Percentiles rank a stretch among this genome's conserved stretches.
Evolutionary conservation across 768 basidiomycete genomes (phyloP).

Genomic region (Tulasnella sp.): DNA sequence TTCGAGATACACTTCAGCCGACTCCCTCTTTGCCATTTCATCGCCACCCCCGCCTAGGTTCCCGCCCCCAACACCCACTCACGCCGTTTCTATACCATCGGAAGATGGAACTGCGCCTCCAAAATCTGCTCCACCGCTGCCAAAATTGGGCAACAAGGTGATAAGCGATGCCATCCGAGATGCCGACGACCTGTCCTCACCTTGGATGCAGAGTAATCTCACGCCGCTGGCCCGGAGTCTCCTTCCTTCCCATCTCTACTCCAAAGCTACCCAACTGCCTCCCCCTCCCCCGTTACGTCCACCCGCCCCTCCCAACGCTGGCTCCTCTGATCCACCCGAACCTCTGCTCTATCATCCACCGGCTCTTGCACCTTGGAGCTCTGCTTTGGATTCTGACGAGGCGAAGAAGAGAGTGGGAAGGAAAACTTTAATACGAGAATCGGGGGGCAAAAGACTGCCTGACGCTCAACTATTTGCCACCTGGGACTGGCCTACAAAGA

Average conservation of each 20-base stretch:
- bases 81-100: constrained; percentile 22
- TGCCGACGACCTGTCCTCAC: constrained; percentile 16
- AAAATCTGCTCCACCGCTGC: constrained; percentile 12
- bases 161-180: constrained; percentile 14
- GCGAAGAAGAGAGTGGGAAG: constrained; percentile 22
- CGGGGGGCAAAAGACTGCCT: constrained; percentile 19
- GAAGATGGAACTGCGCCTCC: neutral
- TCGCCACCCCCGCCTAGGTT: constrained; percentile 21
- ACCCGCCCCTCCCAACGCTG: neutral
- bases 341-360: constrained; percentile 19
- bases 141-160: constrained; percentile 18
- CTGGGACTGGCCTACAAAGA: constrained; percentile 27
- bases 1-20: constrained; percentile 25
- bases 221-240: constrained; percentile 10
- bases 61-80: constrained; percentile 26
- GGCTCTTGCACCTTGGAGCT: constrained; percentile 18
- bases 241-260: constrained; percentile 22
- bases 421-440: constrained; percentile 1
- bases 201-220: constrained; percentile 22
- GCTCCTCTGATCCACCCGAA: neutral
- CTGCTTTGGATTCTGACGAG: constrained; percentile 12
- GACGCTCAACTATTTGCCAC: constrained; percentile 25
- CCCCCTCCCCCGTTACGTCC: constrained; percentile 28
- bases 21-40: constrained; percentile 22
- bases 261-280: constrained; percentile 11